Conservation (phyloP, 192 early-diverging fungal species). For the Mortierella alpina region DNA sequence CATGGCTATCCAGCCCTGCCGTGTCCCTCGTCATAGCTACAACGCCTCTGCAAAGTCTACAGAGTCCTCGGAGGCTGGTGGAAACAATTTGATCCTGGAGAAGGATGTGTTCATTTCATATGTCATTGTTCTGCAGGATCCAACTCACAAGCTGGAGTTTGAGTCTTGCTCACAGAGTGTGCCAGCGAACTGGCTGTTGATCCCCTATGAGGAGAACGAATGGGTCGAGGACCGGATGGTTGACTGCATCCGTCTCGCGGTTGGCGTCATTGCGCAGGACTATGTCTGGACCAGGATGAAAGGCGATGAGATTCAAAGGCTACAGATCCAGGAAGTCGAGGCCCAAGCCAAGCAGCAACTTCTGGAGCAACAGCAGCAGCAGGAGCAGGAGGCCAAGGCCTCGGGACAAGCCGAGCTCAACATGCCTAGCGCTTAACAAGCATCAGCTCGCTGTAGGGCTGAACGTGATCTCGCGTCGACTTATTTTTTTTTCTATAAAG, state of each 20-base stretch:
- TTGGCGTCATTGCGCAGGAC: conserved; percentile 67
- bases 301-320: conserved; percentile 51
- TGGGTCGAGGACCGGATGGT: conserved; percentile 72
- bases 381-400: conserved; percentile 10
- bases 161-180: conserved; percentile 65
- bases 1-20: conserved; percentile 67
- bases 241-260: conserved; percentile 57
- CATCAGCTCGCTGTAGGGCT: background rate
- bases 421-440: background rate
- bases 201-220: conserved; percentile 73
- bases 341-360: conserved; percentile 23
- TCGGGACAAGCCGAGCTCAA: conserved; percentile 9
- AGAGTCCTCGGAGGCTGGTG: conserved; percentile 12
- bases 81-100: conserved; percentile 9
- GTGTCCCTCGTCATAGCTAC: conserved; percentile 53
- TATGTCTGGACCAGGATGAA: conserved; percentile 75
- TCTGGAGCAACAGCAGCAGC: conserved; percentile 24
- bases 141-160: conserved; percentile 63
- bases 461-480: background rate
- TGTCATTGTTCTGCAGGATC: conserved; percentile 61
- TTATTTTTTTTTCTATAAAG: background rate
- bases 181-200: conserved; percentile 65
- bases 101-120: conserved; percentile 55
- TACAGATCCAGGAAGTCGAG: conserved; percentile 40
- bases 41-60: conserved; percentile 7